phyloP scores from a whole-genome alignment of 345 rosid species.

The Dipteronia sinensis region DNA sequence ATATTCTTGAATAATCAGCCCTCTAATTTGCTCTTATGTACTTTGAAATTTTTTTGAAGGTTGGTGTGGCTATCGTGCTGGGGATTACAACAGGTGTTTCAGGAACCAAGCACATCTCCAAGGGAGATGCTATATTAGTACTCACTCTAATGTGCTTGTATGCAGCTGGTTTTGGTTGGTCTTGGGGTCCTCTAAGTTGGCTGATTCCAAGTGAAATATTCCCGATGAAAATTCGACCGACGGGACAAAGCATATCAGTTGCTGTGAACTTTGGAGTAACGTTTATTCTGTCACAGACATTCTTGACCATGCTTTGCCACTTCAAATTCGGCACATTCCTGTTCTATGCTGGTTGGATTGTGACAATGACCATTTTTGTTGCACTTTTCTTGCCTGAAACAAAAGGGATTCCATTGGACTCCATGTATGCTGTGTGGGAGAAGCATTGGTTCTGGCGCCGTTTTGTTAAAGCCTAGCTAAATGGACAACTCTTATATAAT shows the following conservation, averaged over 20 bases:
- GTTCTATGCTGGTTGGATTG: constrained; percentile 66
- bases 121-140: constrained; percentile 41
- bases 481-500: background rate
- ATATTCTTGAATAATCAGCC: background rate
- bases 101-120: constrained; percentile 44
- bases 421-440: constrained; percentile 59
- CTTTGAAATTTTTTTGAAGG: constrained; percentile 11
- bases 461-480: constrained; percentile 23
- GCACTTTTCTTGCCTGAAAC: constrained; percentile 64
- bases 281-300: constrained; percentile 57
- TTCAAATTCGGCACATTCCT: constrained; percentile 58
- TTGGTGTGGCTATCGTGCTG: constrained; percentile 40
- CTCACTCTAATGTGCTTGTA: constrained; percentile 56
- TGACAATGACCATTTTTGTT: constrained; percentile 51
- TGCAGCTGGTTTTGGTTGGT: constrained; percentile 73
- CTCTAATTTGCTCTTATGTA: background rate
- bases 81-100: constrained; percentile 44
- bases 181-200: constrained; percentile 72
- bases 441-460: constrained; percentile 68
- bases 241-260: constrained; percentile 62
- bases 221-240: constrained; percentile 61
- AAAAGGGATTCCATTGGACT: constrained; percentile 59
- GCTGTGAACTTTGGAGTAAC: constrained; percentile 52
- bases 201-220: constrained; percentile 72
- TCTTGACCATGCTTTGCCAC: constrained; percentile 67